These are phyloP conservation scores for Candolleomyces eurysporus DNA, from an alignment of 768 basidiomycete species.

Conservation along the genomic window DNA sequence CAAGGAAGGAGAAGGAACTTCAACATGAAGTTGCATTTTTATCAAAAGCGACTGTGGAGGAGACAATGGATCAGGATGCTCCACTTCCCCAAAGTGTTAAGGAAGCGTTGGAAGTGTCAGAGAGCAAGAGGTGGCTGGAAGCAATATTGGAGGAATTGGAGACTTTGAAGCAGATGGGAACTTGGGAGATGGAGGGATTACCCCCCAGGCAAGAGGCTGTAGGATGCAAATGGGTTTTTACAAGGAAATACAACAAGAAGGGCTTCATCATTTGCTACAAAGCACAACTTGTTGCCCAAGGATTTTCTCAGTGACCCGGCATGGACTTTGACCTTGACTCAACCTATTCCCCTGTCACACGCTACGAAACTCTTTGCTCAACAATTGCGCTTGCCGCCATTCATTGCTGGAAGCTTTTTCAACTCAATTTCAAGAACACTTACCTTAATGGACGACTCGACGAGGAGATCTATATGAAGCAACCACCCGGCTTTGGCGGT, in stretches of 20 bases:
- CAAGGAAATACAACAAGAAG: constrained; percentile 18
- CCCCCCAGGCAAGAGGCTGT: constrained; percentile 5
- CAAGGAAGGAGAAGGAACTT: too few species aligned
- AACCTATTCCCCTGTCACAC: constrained; percentile 27
- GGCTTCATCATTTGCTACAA: constrained; percentile 20
- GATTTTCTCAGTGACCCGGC: constrained; percentile 38
- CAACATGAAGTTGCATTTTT: too few species aligned
- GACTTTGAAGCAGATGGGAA: constrained; percentile 5
- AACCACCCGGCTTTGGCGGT: constrained; percentile 8
- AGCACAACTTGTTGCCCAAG: constrained; percentile 28
- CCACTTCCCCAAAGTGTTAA: not conserved
- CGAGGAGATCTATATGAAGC: constrained; percentile 11
- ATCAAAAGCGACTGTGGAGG: too few species aligned
- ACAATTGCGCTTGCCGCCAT: constrained; percentile 32
- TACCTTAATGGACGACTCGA: constrained; percentile 10
- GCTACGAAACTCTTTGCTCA: constrained; percentile 20
- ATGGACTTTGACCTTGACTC: constrained; percentile 28
- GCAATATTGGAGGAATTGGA: constrained; percentile 12
- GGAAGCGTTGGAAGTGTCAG: not conserved
- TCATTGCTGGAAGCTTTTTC: constrained; percentile 11
- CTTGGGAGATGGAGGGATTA: constrained; percentile 7
- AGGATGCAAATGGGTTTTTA: constrained; percentile 5
- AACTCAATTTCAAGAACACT: constrained; percentile 7
- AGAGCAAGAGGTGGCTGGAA: constrained; percentile 13
- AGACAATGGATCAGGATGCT: not conserved